These are phyloP conservation scores for Xylariaceae sp. DNA, from an alignment of 2,329 filamentous ascomycete species.

Conservation along the genomic window DNA sequence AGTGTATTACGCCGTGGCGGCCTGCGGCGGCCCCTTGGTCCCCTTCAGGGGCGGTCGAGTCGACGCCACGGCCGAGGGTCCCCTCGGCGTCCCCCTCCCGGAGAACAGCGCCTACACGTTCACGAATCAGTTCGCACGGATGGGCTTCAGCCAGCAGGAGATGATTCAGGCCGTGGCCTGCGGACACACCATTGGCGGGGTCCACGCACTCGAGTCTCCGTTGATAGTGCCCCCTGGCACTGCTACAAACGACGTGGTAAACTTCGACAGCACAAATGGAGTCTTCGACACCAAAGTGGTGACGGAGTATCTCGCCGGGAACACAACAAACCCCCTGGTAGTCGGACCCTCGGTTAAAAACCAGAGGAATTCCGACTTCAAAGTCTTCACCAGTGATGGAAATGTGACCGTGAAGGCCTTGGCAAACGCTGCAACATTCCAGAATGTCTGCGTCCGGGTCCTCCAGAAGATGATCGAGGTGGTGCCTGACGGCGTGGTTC, in stretches of 20 bases:
- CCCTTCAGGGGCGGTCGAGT: conserved; percentile 45
- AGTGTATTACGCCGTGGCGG: conserved; percentile 49
- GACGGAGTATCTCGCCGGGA: conserved; percentile 48
- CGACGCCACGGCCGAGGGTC: conserved; percentile 43
- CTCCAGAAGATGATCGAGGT: conserved; percentile 56
- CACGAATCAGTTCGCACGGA: conserved; percentile 45
- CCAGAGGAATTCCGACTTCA: conserved; percentile 45
- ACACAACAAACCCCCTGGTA: conserved; percentile 47
- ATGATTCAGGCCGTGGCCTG: conserved; percentile 56
- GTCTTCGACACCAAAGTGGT: conserved; percentile 50
- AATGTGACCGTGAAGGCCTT: conserved; percentile 48
- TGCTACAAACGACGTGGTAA: conserved; percentile 33
- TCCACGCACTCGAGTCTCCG: conserved; percentile 47
- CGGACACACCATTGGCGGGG: conserved; percentile 54
- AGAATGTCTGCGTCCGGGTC: conserved; percentile 39
- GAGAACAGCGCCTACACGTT: conserved; percentile 47
- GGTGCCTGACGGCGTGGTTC: conserved; percentile 42
- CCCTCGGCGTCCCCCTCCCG: conserved; percentile 47
- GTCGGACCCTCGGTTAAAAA: conserved; percentile 39
- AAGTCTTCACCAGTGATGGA: conserved; percentile 46
- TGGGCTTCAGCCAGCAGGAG: conserved; percentile 48
- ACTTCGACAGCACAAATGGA: conserved; percentile 40
- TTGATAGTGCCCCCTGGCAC: conserved; percentile 40
- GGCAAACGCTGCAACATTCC: conserved; percentile 36
- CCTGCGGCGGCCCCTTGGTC: conserved; percentile 50